Evolutionary conservation across 345 rosid genomes (phyloP).

Genomic region (Aurinia saxatilis): DNA sequence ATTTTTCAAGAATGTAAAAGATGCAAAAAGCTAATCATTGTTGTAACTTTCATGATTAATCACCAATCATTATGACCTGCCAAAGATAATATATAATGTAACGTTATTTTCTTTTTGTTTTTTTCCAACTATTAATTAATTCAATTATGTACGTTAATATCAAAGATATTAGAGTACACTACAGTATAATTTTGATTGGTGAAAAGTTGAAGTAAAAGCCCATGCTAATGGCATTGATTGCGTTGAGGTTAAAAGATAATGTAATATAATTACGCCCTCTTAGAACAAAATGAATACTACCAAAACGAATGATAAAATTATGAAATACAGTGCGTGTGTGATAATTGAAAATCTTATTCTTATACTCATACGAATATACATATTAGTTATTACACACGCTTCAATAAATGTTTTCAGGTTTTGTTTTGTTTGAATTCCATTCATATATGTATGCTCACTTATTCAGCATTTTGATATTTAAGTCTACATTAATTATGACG

Average conservation of each 20-base stretch:
- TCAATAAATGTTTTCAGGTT: no score
- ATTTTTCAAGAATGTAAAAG: background rate
- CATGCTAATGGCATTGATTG: slow-evolving; percentile 20
- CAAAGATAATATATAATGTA: slow-evolving; percentile 9
- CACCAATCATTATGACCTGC: slow-evolving; percentile 16
- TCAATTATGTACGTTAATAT: no score
- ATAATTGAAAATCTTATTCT: background rate
- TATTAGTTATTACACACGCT: no score
- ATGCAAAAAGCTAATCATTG: slow-evolving; percentile 21
- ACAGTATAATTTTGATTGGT: background rate
- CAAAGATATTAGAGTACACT: background rate
- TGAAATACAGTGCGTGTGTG: background rate
- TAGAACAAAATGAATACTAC: no score
- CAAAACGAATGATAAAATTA: background rate
- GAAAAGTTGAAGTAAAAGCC: background rate
- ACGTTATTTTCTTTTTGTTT: no score
- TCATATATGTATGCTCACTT: background rate
- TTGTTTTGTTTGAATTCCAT: background rate
- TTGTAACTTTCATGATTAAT: slow-evolving; percentile 17
- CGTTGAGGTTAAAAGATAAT: slow-evolving; percentile 9
- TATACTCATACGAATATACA: background rate
- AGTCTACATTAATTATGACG: background rate
- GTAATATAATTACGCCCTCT: background rate
- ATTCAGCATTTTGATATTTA: background rate
- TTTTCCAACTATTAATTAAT: background rate